Conservation (phyloP, 2,329 filamentous ascomycete species). For the Pseudogymnoascus pannorum region DNA sequence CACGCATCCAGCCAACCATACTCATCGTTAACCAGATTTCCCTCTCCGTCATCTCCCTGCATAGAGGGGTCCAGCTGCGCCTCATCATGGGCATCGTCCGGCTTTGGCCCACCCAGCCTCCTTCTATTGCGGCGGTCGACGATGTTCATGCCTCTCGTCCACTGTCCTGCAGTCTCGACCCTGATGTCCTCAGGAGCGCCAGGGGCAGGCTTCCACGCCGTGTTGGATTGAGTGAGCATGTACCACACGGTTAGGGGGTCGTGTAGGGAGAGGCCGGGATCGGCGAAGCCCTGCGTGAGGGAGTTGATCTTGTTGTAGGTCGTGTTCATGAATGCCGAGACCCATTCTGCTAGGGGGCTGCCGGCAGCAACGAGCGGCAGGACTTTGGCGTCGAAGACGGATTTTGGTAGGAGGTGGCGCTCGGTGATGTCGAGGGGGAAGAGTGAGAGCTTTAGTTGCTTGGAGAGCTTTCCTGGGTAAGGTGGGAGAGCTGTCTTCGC, state of each 20-base stretch:
- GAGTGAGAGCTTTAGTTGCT: conserved; percentile 57
- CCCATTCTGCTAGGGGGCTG: conserved; percentile 69
- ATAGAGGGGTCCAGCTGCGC: conserved; percentile 23
- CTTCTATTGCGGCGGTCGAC: conserved; percentile 62
- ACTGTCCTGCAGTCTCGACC: conserved; percentile 84
- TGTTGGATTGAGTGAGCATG: conserved; percentile 53
- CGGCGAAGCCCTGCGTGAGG: conserved; percentile 50
- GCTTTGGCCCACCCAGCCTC: conserved; percentile 40
- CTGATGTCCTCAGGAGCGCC: conserved; percentile 70
- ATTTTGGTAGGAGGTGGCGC: conserved; percentile 56
- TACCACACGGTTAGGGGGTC: conserved; percentile 78
- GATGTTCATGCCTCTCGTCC: conserved; percentile 88
- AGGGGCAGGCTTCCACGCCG: conserved; percentile 49
- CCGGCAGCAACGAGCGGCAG: conserved; percentile 49
- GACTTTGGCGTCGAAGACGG: conserved; percentile 51
- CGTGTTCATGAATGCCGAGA: conserved; percentile 61
- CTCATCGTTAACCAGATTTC: conserved; percentile 60
- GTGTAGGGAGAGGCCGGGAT: conserved; percentile 61
- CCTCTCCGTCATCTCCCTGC: conserved; percentile 36
- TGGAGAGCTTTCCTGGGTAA: conserved; percentile 59
- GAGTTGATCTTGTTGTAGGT: conserved; percentile 62
- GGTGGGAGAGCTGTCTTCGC: conserved; percentile 39
- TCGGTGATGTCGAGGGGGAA: conserved; percentile 75
- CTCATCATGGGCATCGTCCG: conserved; percentile 29
- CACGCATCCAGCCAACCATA: conserved; percentile 65